phyloP scores from a whole-genome alignment of 345 rosid genomes.

The Brassica juncea region DNA sequence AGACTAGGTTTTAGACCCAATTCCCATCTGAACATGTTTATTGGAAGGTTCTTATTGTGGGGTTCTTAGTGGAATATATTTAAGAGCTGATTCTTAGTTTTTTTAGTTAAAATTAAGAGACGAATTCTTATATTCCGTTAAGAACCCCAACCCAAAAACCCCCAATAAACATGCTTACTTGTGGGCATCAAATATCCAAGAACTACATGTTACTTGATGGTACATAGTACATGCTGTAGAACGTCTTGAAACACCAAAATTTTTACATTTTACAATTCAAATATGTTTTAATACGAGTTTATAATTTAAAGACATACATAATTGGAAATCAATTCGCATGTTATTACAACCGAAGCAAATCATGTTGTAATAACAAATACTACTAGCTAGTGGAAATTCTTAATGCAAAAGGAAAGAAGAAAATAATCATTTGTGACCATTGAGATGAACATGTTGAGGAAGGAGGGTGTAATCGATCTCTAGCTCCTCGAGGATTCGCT shows the following conservation, averaged over 20 bases:
- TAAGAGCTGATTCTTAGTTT: too few species aligned
- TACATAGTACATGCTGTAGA: background rate
- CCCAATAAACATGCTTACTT: too few species aligned
- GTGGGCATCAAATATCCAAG: background rate
- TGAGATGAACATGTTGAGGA: conserved; percentile 51
- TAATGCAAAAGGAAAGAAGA: background rate
- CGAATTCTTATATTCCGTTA: too few species aligned
- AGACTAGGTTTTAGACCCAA: too few species aligned
- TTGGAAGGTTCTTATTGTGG: too few species aligned
- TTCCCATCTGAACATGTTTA: too few species aligned
- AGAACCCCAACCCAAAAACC: too few species aligned
- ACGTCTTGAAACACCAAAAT: background rate
- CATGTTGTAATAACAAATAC: background rate
- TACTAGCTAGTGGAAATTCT: background rate
- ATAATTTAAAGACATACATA: background rate
- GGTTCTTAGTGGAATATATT: too few species aligned
- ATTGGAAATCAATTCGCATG: background rate
- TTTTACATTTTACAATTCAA: background rate
- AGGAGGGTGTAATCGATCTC: conserved; percentile 51
- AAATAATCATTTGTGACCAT: conserved; percentile 26
- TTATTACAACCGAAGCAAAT: background rate
- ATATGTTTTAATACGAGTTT: too few species aligned
- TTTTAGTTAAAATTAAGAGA: too few species aligned
- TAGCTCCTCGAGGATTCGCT: conserved; percentile 56
- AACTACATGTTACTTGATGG: background rate